phyloP scores from a whole-genome alignment of 495 filamentous ascomycete genomes.

The Aspergillus olivimuriae region DNA sequence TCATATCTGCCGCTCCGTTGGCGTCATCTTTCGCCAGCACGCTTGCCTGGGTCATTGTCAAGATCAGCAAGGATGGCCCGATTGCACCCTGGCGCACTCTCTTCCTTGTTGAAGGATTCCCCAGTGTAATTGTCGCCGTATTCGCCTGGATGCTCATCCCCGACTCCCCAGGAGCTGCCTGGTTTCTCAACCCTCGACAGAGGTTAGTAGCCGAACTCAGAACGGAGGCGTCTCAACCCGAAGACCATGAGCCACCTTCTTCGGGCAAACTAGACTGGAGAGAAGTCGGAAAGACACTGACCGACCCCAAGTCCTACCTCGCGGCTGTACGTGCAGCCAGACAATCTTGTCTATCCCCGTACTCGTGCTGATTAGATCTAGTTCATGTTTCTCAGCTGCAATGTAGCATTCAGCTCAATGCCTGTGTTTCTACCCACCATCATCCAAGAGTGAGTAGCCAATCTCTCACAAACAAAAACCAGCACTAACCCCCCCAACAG shows the following conservation, averaged over 20 bases:
- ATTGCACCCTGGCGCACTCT: slow-evolving; percentile 55
- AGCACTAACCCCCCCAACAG: slow-evolving; percentile 15
- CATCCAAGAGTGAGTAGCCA: slow-evolving; percentile 41
- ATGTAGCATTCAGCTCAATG: slow-evolving; percentile 54
- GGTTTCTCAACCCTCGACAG: slow-evolving; percentile 42
- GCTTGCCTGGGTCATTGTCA: slow-evolving; percentile 54
- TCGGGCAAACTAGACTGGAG: slow-evolving; percentile 36
- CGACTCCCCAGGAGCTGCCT: slow-evolving; percentile 45
- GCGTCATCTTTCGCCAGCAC: slow-evolving; percentile 65
- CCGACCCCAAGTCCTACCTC: slow-evolving; percentile 63
- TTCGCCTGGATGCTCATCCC: slow-evolving; percentile 48
- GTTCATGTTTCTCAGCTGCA: slow-evolving; percentile 54
- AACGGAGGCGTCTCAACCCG: slow-evolving; percentile 28
- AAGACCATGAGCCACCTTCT: slow-evolving; percentile 14
- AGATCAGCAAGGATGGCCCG: slow-evolving; percentile 37
- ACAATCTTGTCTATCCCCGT: no score
- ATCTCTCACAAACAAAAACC: background rate
- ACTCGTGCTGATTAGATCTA: no score
- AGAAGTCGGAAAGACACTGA: slow-evolving; percentile 47
- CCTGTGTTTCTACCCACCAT: slow-evolving; percentile 56
- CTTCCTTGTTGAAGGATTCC: slow-evolving; percentile 58
- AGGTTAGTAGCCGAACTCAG: slow-evolving; percentile 43
- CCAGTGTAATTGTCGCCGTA: slow-evolving; percentile 51
- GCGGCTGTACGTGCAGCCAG: slow-evolving; percentile 48
- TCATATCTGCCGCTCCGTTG: slow-evolving; percentile 57